Base-by-base conservation (phyloP, 1,284 basidiomycete species). In the Pyrrhoderma lamaoense region DNA sequence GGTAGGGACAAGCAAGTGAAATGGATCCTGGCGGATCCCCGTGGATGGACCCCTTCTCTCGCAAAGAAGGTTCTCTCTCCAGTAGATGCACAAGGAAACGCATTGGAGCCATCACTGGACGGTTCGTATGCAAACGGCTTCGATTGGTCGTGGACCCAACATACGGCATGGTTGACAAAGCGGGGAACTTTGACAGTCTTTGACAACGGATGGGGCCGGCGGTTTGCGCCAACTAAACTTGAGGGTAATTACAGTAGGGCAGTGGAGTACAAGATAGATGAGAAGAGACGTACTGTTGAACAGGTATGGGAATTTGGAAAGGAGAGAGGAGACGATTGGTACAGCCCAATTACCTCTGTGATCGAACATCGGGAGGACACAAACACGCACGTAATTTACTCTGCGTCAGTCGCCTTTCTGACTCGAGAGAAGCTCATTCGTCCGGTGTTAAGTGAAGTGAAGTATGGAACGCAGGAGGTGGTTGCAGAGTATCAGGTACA, bases 21-120 rank as follows among this genome's bases (percentile, higher is more conserved):
- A 47, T 47, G 45, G 45, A 47, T 47, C 45, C 45, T 47, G 13
- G 45, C 45, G 9, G 45, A 47, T n/a, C 45, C 45, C n/a, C 31
- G 9, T 4, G 45, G 45, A 37, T 47, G 45, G 45, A n/a, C 45
- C 8, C 34, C 45, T 8, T 14, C 16, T 16, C 45, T 47, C 45
- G 45, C 34, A 13, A 36, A 47, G 8, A 47, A 47, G 19, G 45
- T 47, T 14, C 45, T 47, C 14, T 35, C 45, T 19, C 45, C 45
- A 1, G 34, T 36, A n/a, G 45, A 47, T 18, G 45, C 45, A 8
- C 27, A 36, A 23, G 45, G 45, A 11, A n/a, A 34, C 2, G 19
- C 25, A 13, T 34, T 47, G 8, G 9, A 18, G 8, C 16, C 19
- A 18, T 35, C 36, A 19, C 31, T 22, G 19, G 35, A 47, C 22